These are phyloP conservation scores for Teratosphaeria gauchensis DNA, from an alignment of 2,329 filamentous ascomycete genomes.

Conservation along the genomic window DNA sequence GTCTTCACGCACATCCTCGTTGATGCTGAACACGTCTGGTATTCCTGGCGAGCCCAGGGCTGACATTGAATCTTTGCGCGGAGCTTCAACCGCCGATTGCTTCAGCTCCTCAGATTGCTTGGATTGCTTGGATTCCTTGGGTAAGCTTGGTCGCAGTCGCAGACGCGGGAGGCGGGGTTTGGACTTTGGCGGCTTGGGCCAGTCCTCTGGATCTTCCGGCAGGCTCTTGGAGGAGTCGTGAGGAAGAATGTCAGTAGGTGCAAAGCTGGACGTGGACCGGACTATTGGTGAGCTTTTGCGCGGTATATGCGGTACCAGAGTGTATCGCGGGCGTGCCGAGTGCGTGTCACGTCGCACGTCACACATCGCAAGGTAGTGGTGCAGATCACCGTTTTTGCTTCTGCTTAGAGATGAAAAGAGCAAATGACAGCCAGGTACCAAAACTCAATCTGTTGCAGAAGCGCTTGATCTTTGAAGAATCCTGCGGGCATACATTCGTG, in stretches of 20 bases:
- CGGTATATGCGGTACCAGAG: neutral
- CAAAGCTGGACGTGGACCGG: neutral
- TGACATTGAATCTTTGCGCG: conserved; percentile 8
- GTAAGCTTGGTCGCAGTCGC: neutral
- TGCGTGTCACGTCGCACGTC: conserved; percentile 1
- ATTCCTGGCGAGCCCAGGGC: conserved; percentile 10
- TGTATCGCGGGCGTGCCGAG: neutral
- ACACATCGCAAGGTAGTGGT: neutral
- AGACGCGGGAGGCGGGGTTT: neutral
- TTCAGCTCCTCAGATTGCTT: neutral
- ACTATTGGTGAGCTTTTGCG: neutral
- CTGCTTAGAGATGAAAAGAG: neutral
- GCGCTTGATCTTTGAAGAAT: neutral
- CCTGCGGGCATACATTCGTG: neutral
- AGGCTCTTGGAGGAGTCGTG: neutral
- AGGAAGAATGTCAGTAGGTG: neutral
- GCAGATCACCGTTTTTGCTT: neutral
- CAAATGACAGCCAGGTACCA: neutral
- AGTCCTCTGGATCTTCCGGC: neutral
- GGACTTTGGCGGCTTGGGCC: neutral
- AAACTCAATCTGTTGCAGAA: neutral
- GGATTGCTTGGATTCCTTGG: neutral
- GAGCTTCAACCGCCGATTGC: neutral
- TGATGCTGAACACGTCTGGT: conserved; percentile 19
- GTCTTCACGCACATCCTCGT: conserved; percentile 4